Conservation (phyloP, 371 early-diverging fungal species). For the Apophysomyces elegans region DNA sequence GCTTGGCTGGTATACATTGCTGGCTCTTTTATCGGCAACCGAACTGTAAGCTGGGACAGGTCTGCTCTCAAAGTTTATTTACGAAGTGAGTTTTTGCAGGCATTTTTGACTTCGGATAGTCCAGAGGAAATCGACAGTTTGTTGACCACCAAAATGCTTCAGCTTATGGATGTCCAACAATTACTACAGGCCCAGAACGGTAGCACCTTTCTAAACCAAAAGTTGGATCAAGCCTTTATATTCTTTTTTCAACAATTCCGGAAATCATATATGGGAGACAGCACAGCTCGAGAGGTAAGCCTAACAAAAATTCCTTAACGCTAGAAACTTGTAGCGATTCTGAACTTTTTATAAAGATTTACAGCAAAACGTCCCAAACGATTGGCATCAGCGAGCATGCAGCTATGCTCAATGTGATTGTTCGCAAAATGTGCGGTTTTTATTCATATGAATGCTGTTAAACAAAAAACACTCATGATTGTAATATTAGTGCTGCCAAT, state of each 20-base stretch:
- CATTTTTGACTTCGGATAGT: constrained; percentile 62
- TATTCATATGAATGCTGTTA: too few relatives aligned
- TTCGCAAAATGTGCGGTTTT: constrained; percentile 66
- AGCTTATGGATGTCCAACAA: constrained; percentile 54
- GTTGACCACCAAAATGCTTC: constrained; percentile 55
- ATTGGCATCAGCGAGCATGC: constrained; percentile 63
- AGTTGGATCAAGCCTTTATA: constrained; percentile 70
- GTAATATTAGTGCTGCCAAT: constrained; percentile 24
- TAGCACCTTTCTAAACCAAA: constrained; percentile 36
- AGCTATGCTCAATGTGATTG: constrained; percentile 66
- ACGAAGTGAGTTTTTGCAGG: constrained; percentile 22
- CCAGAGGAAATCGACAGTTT: constrained; percentile 63
- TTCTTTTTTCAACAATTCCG: constrained; percentile 75
- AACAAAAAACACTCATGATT: too few relatives aligned
- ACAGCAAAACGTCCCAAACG: constrained; percentile 53
- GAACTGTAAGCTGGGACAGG: constrained; percentile 48
- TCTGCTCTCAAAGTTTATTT: neutral
- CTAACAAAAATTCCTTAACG: neutral
- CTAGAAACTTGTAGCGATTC: too few relatives aligned
- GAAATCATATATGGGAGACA: constrained; percentile 69
- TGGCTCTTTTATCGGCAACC: constrained; percentile 66
- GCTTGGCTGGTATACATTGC: constrained; percentile 81
- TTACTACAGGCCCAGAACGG: constrained; percentile 28
- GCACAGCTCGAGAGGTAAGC: constrained; percentile 30
- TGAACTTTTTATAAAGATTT: constrained; percentile 43